Evolutionary conservation across 108 stramenopile genomes (phyloP).

Genomic region (Cafeteria roenbergensis): DNA sequence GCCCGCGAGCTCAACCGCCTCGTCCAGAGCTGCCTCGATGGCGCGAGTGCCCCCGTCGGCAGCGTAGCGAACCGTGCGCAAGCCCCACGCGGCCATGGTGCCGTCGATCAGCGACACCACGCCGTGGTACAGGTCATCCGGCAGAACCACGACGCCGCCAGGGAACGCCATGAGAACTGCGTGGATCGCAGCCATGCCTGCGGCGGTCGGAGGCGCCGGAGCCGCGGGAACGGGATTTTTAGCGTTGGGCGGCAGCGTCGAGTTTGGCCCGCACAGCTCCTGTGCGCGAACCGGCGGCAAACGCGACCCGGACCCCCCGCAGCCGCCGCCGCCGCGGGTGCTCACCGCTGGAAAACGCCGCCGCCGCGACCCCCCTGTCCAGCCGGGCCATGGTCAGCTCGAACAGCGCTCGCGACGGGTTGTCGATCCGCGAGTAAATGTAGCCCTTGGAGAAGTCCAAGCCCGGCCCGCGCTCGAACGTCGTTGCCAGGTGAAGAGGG

Average conservation of each 20-base stretch:
- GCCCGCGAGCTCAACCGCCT: neutral
- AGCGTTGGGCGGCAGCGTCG: no score
- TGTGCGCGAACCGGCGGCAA: no score
- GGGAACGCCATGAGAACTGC: constrained; percentile 25
- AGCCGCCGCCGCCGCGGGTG: no score
- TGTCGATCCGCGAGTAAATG: constrained; percentile 16
- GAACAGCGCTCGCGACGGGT: constrained; percentile 20
- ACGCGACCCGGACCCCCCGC: no score
- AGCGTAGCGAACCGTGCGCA: neutral
- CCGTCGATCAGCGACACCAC: constrained; percentile 5
- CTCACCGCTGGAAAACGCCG: constrained; percentile 26
- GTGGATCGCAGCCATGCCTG: constrained; percentile 19
- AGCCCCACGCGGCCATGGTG: constrained; percentile 10
- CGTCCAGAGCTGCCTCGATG: constrained; percentile 3
- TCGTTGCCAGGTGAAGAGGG: constrained; percentile 6
- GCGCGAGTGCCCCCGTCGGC: constrained; percentile 11
- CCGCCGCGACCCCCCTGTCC: constrained; percentile 8
- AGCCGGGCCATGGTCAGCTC: constrained; percentile 12
- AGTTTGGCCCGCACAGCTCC: no score
- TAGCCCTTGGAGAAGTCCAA: constrained; percentile 18
- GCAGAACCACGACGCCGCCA: constrained; percentile 35
- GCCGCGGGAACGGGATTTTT: no score
- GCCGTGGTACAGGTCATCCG: constrained; percentile 43
- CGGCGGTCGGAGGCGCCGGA: no score
- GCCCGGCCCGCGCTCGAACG: constrained; percentile 11